Evolutionary conservation across 176 grass and related monocot species (phyloP).

Genomic region (Cenchrus purpureus): DNA sequence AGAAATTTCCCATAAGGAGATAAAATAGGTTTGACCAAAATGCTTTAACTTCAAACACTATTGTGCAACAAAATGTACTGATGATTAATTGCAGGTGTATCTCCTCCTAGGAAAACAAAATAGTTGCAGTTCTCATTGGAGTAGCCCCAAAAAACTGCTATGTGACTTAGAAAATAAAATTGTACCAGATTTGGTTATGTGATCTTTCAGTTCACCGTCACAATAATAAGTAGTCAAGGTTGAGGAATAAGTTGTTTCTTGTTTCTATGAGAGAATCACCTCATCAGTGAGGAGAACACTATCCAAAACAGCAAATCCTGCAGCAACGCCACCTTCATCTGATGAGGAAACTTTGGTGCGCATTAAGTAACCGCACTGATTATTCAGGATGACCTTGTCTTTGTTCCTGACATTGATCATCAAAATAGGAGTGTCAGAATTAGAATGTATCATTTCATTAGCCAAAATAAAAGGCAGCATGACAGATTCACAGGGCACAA

Average conservation of each 20-base stretch:
- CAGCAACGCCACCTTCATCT: constrained; percentile 92
- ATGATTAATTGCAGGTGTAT: too few species aligned
- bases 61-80: too few species aligned
- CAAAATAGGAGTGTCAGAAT: background rate
- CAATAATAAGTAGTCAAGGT: background rate
- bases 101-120: too few species aligned
- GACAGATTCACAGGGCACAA: background rate
- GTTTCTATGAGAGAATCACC: constrained; percentile 21
- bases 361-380: constrained; percentile 82
- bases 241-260: background rate
- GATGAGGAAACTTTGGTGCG: constrained; percentile 96
- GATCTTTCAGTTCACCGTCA: background rate
- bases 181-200: background rate
- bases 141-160: too few species aligned
- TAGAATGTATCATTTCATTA: background rate
- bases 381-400: constrained; percentile 81
- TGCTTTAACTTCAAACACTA: too few species aligned
- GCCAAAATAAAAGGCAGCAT: background rate
- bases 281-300: constrained; percentile 79
- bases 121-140: too few species aligned
- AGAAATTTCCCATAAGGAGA: background rate
- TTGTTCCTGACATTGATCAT: constrained; percentile 62
- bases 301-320: constrained; percentile 93
- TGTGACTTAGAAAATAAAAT: too few species aligned
- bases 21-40: too few species aligned